These are phyloP conservation scores for Paraphysoderma sedebokerense DNA, from an alignment of 371 early-diverging fungal genomes.

Conservation along the genomic window DNA sequence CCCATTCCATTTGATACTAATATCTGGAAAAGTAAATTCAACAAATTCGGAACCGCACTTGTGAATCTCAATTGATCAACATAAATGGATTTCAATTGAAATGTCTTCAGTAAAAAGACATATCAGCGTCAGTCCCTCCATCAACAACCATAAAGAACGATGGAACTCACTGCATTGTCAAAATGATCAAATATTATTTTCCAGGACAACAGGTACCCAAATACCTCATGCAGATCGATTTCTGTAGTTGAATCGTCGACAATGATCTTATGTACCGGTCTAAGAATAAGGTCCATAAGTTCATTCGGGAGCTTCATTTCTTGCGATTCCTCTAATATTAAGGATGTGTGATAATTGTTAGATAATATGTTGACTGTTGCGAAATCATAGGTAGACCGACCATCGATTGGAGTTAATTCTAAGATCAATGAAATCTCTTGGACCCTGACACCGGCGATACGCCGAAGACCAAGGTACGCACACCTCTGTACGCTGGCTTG, in stretches of 20 bases:
- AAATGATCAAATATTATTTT: constrained; percentile 56
- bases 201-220: constrained; percentile 56
- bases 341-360: constrained; percentile 13
- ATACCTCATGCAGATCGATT: constrained; percentile 14
- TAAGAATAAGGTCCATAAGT: constrained; percentile 4
- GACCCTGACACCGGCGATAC: constrained; percentile 9
- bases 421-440: constrained; percentile 13
- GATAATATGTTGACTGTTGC: constrained; percentile 11
- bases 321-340: constrained; percentile 7
- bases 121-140: too few relatives aligned
- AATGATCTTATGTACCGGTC: constrained; percentile 1
- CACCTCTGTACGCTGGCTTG: constrained; percentile 16
- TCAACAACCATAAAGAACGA: too few relatives aligned
- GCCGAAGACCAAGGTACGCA: constrained; percentile 11
- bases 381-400: constrained; percentile 9
- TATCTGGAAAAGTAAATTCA: constrained; percentile 41
- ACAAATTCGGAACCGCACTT: constrained; percentile 25
- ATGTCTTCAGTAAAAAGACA: constrained; percentile 31
- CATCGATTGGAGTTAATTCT: constrained; percentile 13
- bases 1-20: constrained; percentile 42
- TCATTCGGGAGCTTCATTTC: too few relatives aligned
- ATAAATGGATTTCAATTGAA: constrained; percentile 44
- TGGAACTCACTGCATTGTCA: constrained; percentile 47
- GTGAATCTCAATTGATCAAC: constrained; percentile 39
- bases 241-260: constrained; percentile 9